Conservation (phyloP, 2,329 filamentous ascomycete genomes). For the Botrytis byssoidea region DNA sequence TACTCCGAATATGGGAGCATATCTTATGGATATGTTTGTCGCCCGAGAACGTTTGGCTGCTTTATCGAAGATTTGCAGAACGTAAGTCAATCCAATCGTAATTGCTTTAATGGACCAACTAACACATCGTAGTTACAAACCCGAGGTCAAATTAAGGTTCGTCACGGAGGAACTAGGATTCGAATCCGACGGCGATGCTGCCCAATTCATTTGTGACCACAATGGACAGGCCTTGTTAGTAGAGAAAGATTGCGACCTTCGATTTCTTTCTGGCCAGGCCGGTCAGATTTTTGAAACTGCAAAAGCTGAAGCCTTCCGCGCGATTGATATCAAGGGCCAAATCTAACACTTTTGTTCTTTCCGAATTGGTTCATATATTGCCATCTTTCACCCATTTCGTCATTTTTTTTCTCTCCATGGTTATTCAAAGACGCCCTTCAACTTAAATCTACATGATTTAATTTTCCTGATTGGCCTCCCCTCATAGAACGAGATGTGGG, state of each 20-base stretch:
- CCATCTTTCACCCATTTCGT: slow-evolving; percentile 20
- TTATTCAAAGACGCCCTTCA: slow-evolving; percentile 7
- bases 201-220: slow-evolving; percentile 84
- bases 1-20: slow-evolving; percentile 94
- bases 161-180: slow-evolving; percentile 96
- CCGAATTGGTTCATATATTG: slow-evolving; percentile 22
- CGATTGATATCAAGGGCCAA: slow-evolving; percentile 96
- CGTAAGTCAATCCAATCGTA: slow-evolving; percentile 60
- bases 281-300: slow-evolving; percentile 70
- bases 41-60: slow-evolving; percentile 88
- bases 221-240: slow-evolving; percentile 73
- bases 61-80: slow-evolving; percentile 88
- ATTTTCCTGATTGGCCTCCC: slow-evolving; percentile 7
- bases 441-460: slow-evolving; percentile 1
- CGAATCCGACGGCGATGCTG: slow-evolving; percentile 85
- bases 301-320: slow-evolving; percentile 71
- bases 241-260: slow-evolving; percentile 70
- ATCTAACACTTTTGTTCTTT: slow-evolving; percentile 53
- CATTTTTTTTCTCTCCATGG: slow-evolving; percentile 21
- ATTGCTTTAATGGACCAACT: slow-evolving; percentile 41
- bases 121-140: slow-evolving; percentile 75
- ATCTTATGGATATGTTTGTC: slow-evolving; percentile 99
- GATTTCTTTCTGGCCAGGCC: slow-evolving; percentile 73
- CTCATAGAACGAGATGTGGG: slow-evolving; percentile 12
- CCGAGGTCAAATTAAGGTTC: slow-evolving; percentile 83